A percentile compares a stretch with the other conserved stretches of the same genome.
phyloP scores from a whole-genome alignment of 345 rosid species.

The Carallia brachiata region DNA sequence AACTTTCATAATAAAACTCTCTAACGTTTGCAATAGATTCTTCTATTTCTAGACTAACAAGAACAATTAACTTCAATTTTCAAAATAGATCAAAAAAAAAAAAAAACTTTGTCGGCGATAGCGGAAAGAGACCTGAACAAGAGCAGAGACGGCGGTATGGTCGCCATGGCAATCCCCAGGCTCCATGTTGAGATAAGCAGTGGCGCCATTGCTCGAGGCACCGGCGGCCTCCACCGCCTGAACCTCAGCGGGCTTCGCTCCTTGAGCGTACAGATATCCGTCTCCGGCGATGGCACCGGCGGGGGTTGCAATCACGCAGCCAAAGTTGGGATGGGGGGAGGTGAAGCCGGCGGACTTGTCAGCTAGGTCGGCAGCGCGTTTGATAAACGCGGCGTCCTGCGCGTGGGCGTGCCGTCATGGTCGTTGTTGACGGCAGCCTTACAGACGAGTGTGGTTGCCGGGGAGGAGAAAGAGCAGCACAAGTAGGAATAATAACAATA shows the following conservation, averaged over 20 bases:
- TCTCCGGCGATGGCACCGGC: constrained; percentile 66
- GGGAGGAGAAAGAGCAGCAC: constrained; percentile 3
- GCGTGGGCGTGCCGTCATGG: constrained; percentile 30
- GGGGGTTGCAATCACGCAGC: constrained; percentile 64
- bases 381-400: constrained; percentile 51
- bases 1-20: no score
- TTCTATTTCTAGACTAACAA: no score
- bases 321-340: constrained; percentile 93
- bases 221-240: constrained; percentile 73
- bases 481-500: no score
- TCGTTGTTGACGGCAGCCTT: constrained; percentile 9
- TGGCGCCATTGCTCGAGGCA: constrained; percentile 50
- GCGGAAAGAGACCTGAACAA: constrained; percentile 58
- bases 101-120: neutral
- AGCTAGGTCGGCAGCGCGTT: constrained; percentile 64
- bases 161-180: constrained; percentile 97
- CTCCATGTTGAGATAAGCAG: constrained; percentile 84
- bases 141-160: constrained; percentile 74
- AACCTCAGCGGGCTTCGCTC: constrained; percentile 77
- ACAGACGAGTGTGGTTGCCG: constrained; percentile 36
- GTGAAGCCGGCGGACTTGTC: constrained; percentile 79
- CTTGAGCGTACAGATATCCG: constrained; percentile 82
- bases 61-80: no score
- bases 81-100: neutral
- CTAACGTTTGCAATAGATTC: no score